Percentiles rank a stretch among this genome's conserved stretches.
phyloP scores from a whole-genome alignment of 148 eudicot species.

The Tetragonia tetragonoides region DNA sequence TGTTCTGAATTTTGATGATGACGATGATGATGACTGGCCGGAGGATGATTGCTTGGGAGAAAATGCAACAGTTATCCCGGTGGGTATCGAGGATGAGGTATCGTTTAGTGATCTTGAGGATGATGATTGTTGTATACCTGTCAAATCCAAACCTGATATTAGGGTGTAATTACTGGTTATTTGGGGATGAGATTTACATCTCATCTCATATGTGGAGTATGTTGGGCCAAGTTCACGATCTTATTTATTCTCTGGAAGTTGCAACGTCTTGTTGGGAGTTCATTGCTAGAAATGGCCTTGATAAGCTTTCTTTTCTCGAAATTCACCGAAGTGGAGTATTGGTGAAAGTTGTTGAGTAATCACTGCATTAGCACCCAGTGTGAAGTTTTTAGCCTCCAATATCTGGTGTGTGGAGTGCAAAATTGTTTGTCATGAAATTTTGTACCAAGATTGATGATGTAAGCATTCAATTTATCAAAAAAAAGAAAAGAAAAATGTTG shows the following conservation, averaged over 20 bases:
- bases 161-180: slow-evolving; percentile 16
- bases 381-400: background rate
- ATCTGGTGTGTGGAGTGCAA: slow-evolving; percentile 21
- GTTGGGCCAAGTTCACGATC: slow-evolving; percentile 1
- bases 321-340: background rate
- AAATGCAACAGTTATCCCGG: slow-evolving; percentile 26
- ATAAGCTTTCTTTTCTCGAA: slow-evolving; percentile 6
- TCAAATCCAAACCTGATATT: slow-evolving; percentile 37
- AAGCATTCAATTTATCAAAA: slow-evolving; percentile 9
- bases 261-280: background rate
- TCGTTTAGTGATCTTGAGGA: slow-evolving; percentile 96
- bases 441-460: slow-evolving; percentile 10
- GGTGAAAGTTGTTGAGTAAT: slow-evolving; percentile 15
- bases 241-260: background rate
- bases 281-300: slow-evolving; percentile 1
- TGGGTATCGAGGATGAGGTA: slow-evolving; percentile 67
- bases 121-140: slow-evolving; percentile 65
- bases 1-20: slow-evolving; percentile 43
- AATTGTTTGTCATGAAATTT: slow-evolving; percentile 5
- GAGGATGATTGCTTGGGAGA: slow-evolving; percentile 62
- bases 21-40: slow-evolving; percentile 80
- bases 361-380: slow-evolving; percentile 8
- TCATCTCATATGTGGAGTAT: background rate
- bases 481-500: background rate
- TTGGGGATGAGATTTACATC: slow-evolving; percentile 6